Evolutionary conservation across 495 filamentous ascomycete genomes (phyloP).

Genomic region (Pseudoneurospora amorphoporcata): DNA sequence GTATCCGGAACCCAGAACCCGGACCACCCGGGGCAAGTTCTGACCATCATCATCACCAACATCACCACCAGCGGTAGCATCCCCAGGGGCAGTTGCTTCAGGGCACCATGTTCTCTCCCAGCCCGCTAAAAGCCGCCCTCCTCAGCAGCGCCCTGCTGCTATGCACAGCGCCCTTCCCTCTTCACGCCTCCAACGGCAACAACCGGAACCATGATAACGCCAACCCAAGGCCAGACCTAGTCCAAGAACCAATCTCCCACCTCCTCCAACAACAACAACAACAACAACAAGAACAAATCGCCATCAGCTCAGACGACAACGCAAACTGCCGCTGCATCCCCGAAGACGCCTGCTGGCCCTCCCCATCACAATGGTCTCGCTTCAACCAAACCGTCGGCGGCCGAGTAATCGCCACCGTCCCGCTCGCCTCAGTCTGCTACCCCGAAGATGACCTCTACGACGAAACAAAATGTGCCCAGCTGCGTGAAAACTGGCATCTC

Average conservation of each 20-base stretch:
- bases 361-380: conserved; percentile 20
- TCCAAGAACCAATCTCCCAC: not conserved
- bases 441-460: conserved; percentile 5
- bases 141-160: not conserved
- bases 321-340: conserved; percentile 41
- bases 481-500: conserved; percentile 7
- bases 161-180: not conserved
- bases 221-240: too few relatives aligned
- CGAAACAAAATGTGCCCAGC: conserved; percentile 1
- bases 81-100: not conserved
- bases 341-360: conserved; percentile 40
- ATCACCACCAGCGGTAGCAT: not conserved
- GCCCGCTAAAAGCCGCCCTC: not conserved
- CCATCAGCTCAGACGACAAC: not conserved
- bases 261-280: not conserved
- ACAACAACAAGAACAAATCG: not conserved
- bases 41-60: not conserved
- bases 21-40: too few relatives aligned
- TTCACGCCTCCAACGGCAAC: too few relatives aligned
- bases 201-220: too few relatives aligned
- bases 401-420: conserved; percentile 34
- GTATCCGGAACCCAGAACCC: too few relatives aligned
- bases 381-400: conserved; percentile 32
- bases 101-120: not conserved
- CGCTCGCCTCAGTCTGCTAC: conserved; percentile 37